Evolutionary conservation across 169 alveolate genomes (phyloP).

Genomic region (Cryptosporidium bovis): DNA sequence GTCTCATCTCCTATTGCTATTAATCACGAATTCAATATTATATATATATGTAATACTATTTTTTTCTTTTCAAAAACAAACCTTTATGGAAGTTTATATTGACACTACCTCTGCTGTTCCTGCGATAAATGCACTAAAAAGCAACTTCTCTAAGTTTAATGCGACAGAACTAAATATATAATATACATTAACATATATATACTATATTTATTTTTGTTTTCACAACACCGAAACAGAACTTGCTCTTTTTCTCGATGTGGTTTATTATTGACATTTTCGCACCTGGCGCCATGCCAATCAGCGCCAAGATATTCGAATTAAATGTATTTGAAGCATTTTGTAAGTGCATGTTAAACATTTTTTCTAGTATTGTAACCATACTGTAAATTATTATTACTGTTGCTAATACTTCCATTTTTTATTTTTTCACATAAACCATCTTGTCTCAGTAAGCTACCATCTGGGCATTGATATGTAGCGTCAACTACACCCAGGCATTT

Average conservation of each 20-base stretch:
- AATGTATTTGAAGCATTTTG: too few relatives aligned
- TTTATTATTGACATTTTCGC: slow-evolving; percentile 21
- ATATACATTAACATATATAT: too few relatives aligned
- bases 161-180: too few relatives aligned
- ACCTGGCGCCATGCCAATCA: background rate
- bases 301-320: background rate
- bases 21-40: too few relatives aligned
- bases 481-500: slow-evolving; percentile 62
- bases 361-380: slow-evolving; percentile 28
- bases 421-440: slow-evolving; percentile 41
- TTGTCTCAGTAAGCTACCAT: slow-evolving; percentile 51
- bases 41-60: too few relatives aligned
- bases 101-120: background rate
- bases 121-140: too few relatives aligned
- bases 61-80: too few relatives aligned
- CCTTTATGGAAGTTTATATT: background rate
- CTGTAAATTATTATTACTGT: background rate
- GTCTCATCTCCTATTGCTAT: slow-evolving; percentile 82
- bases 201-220: too few relatives aligned
- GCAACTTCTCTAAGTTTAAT: too few relatives aligned
- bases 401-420: background rate
- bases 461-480: slow-evolving; percentile 63
- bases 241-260: background rate
- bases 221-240: too few relatives aligned
- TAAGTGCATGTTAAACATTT: too few relatives aligned